These are phyloP conservation scores for Thalia dealbata DNA, from an alignment of 176 grass and related monocot species.

Conservation along the genomic window DNA sequence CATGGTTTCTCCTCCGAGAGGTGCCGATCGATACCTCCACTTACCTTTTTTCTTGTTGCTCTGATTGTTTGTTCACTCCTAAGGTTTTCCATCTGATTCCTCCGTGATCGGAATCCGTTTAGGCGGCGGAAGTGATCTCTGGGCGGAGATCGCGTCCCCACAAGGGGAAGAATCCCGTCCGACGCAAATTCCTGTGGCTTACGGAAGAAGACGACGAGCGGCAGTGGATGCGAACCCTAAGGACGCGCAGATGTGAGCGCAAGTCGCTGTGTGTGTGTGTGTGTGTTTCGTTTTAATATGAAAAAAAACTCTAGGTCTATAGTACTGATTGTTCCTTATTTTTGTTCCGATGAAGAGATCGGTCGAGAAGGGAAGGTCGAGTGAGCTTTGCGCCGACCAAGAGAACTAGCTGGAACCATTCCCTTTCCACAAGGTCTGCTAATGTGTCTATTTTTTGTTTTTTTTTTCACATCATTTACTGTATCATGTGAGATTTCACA, in stretches of 20 bases:
- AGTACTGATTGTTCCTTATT: not conserved
- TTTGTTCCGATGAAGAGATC: constrained; percentile 10
- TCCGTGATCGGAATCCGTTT: not conserved
- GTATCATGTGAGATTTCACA: not conserved
- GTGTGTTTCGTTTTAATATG: too few relatives aligned
- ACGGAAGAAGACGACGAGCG: constrained; percentile 35
- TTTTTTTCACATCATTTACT: not conserved
- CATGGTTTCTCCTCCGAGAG: constrained; percentile 37
- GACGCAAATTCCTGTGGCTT: constrained; percentile 39
- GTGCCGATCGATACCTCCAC: constrained; percentile 9
- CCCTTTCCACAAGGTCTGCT: constrained; percentile 86
- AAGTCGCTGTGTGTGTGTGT: too few relatives aligned
- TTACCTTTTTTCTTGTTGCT: not conserved
- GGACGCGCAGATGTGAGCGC: constrained; percentile 29
- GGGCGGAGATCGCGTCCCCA: constrained; percentile 47
- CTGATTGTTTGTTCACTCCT: not conserved
- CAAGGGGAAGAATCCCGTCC: constrained; percentile 10
- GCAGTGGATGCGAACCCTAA: constrained; percentile 15
- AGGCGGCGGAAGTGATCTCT: constrained; percentile 32
- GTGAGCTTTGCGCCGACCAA: constrained; percentile 41
- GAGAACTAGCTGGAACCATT: constrained; percentile 73
- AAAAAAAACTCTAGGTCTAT: too few relatives aligned
- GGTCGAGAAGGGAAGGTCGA: constrained; percentile 29
- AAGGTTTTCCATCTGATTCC: not conserved
- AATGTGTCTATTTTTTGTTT: too few relatives aligned